These are phyloP conservation scores for Erodium moschatum DNA, from an alignment of 441 rosid species.

Conservation along the genomic window DNA sequence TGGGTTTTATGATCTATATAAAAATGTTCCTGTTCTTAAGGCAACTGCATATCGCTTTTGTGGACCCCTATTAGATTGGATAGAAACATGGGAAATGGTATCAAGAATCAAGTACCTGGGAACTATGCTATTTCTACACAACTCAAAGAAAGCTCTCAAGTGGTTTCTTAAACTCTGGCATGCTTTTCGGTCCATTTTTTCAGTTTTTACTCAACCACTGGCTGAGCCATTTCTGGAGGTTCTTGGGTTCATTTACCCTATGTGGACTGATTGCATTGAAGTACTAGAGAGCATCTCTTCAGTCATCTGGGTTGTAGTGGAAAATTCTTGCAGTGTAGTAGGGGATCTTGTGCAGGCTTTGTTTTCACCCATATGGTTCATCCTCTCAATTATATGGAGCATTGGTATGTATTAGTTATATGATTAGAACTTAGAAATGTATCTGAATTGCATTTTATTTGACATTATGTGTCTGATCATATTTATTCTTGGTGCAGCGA, in stretches of 20 bases:
- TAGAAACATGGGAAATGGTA: conserved; percentile 32
- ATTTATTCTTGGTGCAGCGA: conserved; percentile 20
- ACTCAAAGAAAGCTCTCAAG: conserved; percentile 25
- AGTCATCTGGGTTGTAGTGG: conserved; percentile 14
- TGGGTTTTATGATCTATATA: conserved; percentile 32
- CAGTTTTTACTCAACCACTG: conserved; percentile 24
- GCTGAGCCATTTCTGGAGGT: conserved; percentile 19
- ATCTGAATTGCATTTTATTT: not conserved
- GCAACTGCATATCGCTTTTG: conserved; percentile 26
- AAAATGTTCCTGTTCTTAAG: conserved; percentile 28
- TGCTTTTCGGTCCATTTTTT: conserved; percentile 18
- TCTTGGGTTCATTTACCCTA: conserved; percentile 15
- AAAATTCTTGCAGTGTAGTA: conserved; percentile 22
- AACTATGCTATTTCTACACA: conserved; percentile 32
- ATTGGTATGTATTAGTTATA: conserved; percentile 20
- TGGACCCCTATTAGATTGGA: conserved; percentile 34
- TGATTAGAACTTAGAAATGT: not conserved
- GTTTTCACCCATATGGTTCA: conserved; percentile 26
- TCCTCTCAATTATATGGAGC: conserved; percentile 19
- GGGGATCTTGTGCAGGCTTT: conserved; percentile 20
- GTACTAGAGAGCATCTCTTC: conserved; percentile 19
- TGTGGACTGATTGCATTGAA: conserved; percentile 21
- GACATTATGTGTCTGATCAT: conserved; percentile 2
- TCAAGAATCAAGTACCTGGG: conserved; percentile 33
- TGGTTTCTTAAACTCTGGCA: conserved; percentile 22